Conservation (phyloP, 768 basidiomycete species). For the Hemileccinum rubropunctum region DNA sequence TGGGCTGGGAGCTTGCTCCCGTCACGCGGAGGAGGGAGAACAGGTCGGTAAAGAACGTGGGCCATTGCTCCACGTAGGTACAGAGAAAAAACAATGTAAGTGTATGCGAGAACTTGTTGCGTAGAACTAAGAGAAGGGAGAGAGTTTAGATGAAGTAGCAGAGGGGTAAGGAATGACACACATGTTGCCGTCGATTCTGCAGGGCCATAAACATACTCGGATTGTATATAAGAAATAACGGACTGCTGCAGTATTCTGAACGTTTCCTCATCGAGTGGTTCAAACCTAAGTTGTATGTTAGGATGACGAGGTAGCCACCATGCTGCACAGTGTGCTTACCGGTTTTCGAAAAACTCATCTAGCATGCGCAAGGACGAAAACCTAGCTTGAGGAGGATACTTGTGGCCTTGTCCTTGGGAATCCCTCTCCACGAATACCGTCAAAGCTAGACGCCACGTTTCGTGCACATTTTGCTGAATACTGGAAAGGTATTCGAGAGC, state of each 20-base stretch:
- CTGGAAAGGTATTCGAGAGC: slow-evolving; percentile 80
- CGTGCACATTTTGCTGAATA: slow-evolving; percentile 71
- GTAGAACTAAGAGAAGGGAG: slow-evolving; percentile 55
- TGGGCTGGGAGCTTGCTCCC: slow-evolving; percentile 51
- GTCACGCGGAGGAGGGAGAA: slow-evolving; percentile 69
- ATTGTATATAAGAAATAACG: slow-evolving; percentile 77
- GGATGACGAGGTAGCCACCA: background rate
- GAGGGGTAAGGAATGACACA: slow-evolving; percentile 43
- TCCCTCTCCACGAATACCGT: slow-evolving; percentile 65
- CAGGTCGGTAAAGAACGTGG: slow-evolving; percentile 77
- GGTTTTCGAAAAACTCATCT: slow-evolving; percentile 79
- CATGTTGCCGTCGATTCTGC: slow-evolving; percentile 82
- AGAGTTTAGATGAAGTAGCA: slow-evolving; percentile 1
- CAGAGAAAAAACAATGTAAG: slow-evolving; percentile 85
- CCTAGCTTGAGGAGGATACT: slow-evolving; percentile 68
- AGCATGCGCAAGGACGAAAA: slow-evolving; percentile 80
- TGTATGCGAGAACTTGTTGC: slow-evolving; percentile 95
- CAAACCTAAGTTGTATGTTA: slow-evolving; percentile 43
- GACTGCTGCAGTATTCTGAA: slow-evolving; percentile 74
- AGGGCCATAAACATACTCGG: slow-evolving; percentile 83
- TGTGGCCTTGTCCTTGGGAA: slow-evolving; percentile 53
- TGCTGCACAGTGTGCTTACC: slow-evolving; percentile 48
- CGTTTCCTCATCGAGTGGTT: slow-evolving; percentile 64
- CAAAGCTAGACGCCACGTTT: slow-evolving; percentile 80
- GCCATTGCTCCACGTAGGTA: slow-evolving; percentile 84